A percentile compares a stretch with the other conserved stretches of the same genome.
These are phyloP conservation scores for Podila clonocystis DNA, from an alignment of 192 early-diverging fungal genomes.

Conservation along the genomic window DNA sequence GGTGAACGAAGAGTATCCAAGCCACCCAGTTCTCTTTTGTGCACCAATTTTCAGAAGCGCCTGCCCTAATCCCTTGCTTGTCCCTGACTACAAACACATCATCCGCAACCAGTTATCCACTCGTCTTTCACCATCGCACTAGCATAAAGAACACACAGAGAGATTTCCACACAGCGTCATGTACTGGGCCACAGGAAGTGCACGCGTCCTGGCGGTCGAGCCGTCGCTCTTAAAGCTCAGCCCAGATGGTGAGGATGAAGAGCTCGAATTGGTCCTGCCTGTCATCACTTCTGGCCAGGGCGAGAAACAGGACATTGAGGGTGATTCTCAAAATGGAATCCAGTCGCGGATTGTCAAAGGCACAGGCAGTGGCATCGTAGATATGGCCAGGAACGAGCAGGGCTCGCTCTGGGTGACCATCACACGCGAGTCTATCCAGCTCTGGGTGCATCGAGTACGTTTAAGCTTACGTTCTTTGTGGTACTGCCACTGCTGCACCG, in stretches of 20 bases:
- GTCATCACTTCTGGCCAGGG: constrained; percentile 36
- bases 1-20: no score
- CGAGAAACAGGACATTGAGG: constrained; percentile 16
- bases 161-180: constrained; percentile 15
- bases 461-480: no score
- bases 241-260: constrained; percentile 32
- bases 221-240: constrained; percentile 26
- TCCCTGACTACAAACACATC: neutral
- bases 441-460: constrained; percentile 74
- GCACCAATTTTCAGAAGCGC: neutral
- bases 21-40: neutral
- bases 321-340: constrained; percentile 31
- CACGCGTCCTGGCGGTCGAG: constrained; percentile 50
- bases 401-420: constrained; percentile 71
- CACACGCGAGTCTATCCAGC: constrained; percentile 65
- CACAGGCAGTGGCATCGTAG: constrained; percentile 54
- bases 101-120: neutral
- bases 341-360: constrained; percentile 33
- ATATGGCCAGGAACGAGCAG: constrained; percentile 54
- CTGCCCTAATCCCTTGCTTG: neutral
- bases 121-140: neutral
- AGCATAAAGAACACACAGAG: neutral
- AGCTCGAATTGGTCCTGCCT: constrained; percentile 39
- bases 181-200: constrained; percentile 61
- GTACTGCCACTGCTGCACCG: no score